Conservation (phyloP, 371 early-diverging fungal genomes). For the Mortierella sp. region DNA sequence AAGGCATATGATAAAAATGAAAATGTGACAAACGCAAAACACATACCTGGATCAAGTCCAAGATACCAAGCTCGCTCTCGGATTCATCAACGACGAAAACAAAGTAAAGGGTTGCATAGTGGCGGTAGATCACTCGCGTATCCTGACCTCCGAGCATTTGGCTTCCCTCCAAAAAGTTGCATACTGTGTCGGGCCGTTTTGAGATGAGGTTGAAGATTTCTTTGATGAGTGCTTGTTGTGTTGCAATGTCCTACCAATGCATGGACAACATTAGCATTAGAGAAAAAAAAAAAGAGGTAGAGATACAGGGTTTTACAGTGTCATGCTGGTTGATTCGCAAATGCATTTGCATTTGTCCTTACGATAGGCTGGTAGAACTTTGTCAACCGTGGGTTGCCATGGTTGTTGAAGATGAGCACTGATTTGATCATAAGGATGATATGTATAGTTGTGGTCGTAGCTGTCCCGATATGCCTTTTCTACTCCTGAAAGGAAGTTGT, state of each 20-base stretch:
- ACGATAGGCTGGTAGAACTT: constrained; percentile 94
- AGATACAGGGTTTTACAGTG: neutral
- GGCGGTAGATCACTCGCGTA: constrained; percentile 93
- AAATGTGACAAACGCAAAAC: neutral
- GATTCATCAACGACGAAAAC: constrained; percentile 96
- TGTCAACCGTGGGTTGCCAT: constrained; percentile 93
- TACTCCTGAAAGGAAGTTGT: neutral
- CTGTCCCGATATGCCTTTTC: neutral
- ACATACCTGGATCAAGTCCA: constrained; percentile 92
- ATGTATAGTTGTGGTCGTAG: neutral
- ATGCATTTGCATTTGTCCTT: constrained; percentile 22
- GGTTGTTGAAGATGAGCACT: constrained; percentile 96
- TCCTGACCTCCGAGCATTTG: constrained; percentile 87
- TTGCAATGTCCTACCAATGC: constrained; percentile 77
- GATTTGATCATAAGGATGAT: constrained; percentile 85
- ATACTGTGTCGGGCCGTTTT: constrained; percentile 87
- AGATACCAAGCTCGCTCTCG: constrained; percentile 95
- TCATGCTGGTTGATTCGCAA: neutral
- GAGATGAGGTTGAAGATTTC: constrained; percentile 89
- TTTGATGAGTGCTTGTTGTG: constrained; percentile 86
- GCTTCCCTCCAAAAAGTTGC: constrained; percentile 94
- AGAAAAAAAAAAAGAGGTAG: no score
- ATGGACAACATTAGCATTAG: neutral
- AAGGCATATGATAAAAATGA: neutral
- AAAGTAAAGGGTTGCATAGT: constrained; percentile 95